Evolutionary conservation across 1,139 yeast species (phyloP).

Genomic region (Candida mesenterica): DNA sequence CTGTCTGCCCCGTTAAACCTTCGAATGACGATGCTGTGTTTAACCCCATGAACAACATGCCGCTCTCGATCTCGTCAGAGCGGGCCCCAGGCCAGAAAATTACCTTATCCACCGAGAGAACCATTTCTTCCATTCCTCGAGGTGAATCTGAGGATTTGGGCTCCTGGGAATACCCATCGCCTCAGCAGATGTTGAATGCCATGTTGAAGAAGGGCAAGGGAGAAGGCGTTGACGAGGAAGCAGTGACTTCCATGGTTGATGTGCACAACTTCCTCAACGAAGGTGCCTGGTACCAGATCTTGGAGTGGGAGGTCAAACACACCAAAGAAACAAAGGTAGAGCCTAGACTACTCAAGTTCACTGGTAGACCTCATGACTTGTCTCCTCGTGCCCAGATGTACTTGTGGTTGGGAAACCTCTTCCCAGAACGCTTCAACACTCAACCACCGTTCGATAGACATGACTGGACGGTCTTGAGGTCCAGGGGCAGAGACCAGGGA

Average conservation of each 20-base stretch:
- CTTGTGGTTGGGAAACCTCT: constrained; percentile 61
- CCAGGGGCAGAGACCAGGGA: constrained; percentile 44
- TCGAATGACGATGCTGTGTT: constrained; percentile 27
- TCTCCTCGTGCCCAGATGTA: constrained; percentile 85
- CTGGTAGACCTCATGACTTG: constrained; percentile 86
- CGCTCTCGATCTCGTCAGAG: constrained; percentile 61
- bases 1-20: constrained; percentile 26
- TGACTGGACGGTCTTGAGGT: constrained; percentile 94
- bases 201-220: constrained; percentile 93
- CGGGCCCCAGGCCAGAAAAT: constrained; percentile 80
- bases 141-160: constrained; percentile 68
- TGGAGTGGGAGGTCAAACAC: constrained; percentile 78
- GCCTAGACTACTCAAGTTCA: constrained; percentile 82
- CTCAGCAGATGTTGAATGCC: constrained; percentile 98
- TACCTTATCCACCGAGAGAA: constrained; percentile 77
- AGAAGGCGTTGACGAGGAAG: constrained; percentile 85
- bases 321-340: constrained; percentile 51
- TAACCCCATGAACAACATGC: constrained; percentile 90
- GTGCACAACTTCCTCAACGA: constrained; percentile 96
- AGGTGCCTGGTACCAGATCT: constrained; percentile 95
- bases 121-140: constrained; percentile 82
- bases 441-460: constrained; percentile 97
- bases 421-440: constrained; percentile 70
- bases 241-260: constrained; percentile 95
- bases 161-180: constrained; percentile 98